Conservation (phyloP, 1,139 yeast species). For the Suhomyces kunorum region DNA sequence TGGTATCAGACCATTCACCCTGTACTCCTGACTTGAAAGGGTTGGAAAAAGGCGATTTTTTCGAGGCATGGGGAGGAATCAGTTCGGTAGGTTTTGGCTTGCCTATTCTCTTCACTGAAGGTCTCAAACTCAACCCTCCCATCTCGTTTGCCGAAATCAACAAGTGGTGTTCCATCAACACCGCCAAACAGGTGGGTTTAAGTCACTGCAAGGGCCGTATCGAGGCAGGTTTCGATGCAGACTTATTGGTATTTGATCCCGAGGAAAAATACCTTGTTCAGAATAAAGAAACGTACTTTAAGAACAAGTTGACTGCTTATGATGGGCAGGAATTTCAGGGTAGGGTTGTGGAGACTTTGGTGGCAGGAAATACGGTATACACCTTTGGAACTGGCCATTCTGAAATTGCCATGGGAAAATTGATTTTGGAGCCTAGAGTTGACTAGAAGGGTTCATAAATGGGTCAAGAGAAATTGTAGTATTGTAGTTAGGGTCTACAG, state of each 20-base stretch:
- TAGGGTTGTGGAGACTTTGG: constrained; percentile 71
- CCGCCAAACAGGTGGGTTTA: constrained; percentile 84
- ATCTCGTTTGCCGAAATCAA: constrained; percentile 63
- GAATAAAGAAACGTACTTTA: constrained; percentile 66
- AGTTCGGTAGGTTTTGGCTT: constrained; percentile 90
- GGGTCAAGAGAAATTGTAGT: no score
- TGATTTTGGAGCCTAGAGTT: constrained; percentile 58
- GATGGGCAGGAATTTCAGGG: constrained; percentile 71
- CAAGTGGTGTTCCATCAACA: constrained; percentile 77
- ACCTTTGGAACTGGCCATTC: constrained; percentile 59
- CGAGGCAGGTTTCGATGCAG: constrained; percentile 80
- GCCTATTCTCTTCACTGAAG: constrained; percentile 77
- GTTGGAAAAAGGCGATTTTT: constrained; percentile 79
- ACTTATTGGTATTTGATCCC: constrained; percentile 78
- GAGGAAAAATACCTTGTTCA: constrained; percentile 53
- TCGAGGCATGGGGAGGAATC: constrained; percentile 97
- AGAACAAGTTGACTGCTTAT: constrained; percentile 86
- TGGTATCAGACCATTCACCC: constrained; percentile 94
- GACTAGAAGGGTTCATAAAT: no score
- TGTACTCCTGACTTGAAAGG: constrained; percentile 90
- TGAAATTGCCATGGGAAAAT: constrained; percentile 54
- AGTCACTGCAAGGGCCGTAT: constrained; percentile 71
- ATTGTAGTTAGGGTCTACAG: no score
- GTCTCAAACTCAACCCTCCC: constrained; percentile 54
- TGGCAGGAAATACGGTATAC: constrained; percentile 73